Evolutionary conservation across 495 filamentous ascomycete species (phyloP), one percentile per base, ranked within the genome.

Genomic region (Penicillium alfredii): DNA sequence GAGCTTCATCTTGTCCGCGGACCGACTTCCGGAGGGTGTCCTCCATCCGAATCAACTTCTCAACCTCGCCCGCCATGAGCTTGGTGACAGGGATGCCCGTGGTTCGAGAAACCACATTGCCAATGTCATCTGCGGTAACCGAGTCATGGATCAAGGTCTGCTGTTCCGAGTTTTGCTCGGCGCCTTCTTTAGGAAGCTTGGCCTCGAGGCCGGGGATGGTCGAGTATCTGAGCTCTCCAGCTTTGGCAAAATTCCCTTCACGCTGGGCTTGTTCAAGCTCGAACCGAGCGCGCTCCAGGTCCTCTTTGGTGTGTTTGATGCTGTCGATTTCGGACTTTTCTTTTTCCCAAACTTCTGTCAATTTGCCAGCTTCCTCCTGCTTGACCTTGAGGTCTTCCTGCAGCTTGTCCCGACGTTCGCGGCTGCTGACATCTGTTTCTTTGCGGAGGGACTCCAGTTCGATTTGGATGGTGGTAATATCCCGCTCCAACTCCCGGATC

Each of bases 401-500:
- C 3, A 96, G 74, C 44, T 86, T 86, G 47, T 92, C 82, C 14
- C 87, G 76, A n/a, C 92, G 78, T 60, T 97, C 92, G 42, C 77
- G 77, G 42, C 87, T 94, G 8, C 79, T 78, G 25, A 93, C 66
- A 50, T 98, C 92, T 9, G 80, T 94, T 60, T 98, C 92, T 45
- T 97, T 97, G 32, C 92, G 77, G 18, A 98, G 72, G 34, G 89
- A 95, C 56, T 98, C 92, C 1, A 98, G 72, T 59, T 98, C 92
- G 47, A 98, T 98, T 49, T 95, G 90, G 24, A 97, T 85, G 1
- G 92, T 97, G 70, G 95, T 89, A 32, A 98, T 95, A 50, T 86
- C 82, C 30, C 90, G 85, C 50, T 97, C 92, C 12, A 96, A 73
- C 33, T 83, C 77, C 53, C 88, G 79, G 18, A 98, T 96, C 9